phyloP scores from a whole-genome alignment of 2,329 filamentous ascomycete species.

The Fusarium drepaniforme region DNA sequence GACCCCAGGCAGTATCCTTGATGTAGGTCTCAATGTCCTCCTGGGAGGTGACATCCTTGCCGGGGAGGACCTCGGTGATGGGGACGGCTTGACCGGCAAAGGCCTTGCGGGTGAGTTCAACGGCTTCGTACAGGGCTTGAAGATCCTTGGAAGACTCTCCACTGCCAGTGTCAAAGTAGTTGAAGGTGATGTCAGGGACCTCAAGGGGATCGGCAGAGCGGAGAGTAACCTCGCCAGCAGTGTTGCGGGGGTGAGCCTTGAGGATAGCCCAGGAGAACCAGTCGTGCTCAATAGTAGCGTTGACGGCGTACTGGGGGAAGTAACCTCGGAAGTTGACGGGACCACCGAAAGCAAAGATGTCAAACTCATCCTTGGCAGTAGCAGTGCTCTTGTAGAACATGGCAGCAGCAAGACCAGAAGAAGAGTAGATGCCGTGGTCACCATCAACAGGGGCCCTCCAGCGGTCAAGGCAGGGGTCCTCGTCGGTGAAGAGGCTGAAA shows the following conservation, averaged over 20 bases:
- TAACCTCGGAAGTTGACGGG: conserved; percentile 68
- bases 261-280: conserved; percentile 59
- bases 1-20: conserved; percentile 49
- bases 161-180: conserved; percentile 67
- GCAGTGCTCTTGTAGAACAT: conserved; percentile 54
- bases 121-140: conserved; percentile 67
- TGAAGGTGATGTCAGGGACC: conserved; percentile 71
- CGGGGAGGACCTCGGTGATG: conserved; percentile 38
- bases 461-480: conserved; percentile 52
- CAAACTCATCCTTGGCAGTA: conserved; percentile 55
- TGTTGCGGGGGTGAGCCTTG: conserved; percentile 73
- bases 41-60: conserved; percentile 23
- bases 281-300: conserved; percentile 57
- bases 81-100: conserved; percentile 37
- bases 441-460: conserved; percentile 47
- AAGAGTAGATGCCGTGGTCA: conserved; percentile 51
- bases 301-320: conserved; percentile 65
- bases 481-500: conserved; percentile 43
- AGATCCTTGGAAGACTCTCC: conserved; percentile 61
- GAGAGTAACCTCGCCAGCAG: conserved; percentile 71
- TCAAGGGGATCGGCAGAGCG: conserved; percentile 73
- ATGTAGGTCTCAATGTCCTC: conserved; percentile 40
- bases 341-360: conserved; percentile 67
- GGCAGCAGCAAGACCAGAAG: conserved; percentile 65
- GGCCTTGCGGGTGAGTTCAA: conserved; percentile 64